Conservation (phyloP, 2,329 filamentous ascomycete genomes). For the Claviceps cyperi region DNA sequence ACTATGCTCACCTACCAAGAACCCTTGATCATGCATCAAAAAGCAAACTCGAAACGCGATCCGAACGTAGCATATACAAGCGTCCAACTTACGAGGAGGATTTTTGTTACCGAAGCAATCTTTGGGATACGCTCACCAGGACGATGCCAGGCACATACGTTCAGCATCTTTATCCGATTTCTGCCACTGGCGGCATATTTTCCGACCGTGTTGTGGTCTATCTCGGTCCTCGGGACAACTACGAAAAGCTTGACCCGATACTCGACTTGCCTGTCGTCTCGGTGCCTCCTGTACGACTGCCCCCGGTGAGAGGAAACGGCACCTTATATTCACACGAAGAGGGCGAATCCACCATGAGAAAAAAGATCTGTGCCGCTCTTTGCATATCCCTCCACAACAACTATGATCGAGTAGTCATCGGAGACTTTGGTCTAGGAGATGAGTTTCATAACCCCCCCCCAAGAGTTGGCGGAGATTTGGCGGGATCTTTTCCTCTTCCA, state of each 20-base stretch:
- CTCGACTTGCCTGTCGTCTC: conserved; percentile 54
- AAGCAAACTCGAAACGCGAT: too few relatives aligned
- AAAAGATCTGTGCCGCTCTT: conserved; percentile 58
- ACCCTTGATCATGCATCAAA: too few relatives aligned
- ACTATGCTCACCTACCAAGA: too few relatives aligned
- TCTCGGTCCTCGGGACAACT: conserved; percentile 52
- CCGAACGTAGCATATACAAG: not conserved
- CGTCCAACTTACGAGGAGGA: conserved; percentile 43
- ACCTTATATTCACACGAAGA: conserved; percentile 55
- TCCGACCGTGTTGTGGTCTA: conserved; percentile 60
- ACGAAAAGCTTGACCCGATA: conserved; percentile 42
- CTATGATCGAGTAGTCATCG: conserved; percentile 44
- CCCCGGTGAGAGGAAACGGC: conserved; percentile 55
- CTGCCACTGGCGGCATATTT: conserved; percentile 53
- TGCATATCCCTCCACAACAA: conserved; percentile 50
- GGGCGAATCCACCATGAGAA: conserved; percentile 56
- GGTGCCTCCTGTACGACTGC: conserved; percentile 56
- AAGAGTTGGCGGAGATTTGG: conserved; percentile 52
- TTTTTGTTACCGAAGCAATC: conserved; percentile 58
- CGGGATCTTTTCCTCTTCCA: conserved; percentile 49
- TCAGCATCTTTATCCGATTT: conserved; percentile 53
- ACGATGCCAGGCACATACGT: conserved; percentile 35
- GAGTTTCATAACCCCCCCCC: conserved; percentile 45
- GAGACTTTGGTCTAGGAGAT: conserved; percentile 51
- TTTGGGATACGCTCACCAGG: conserved; percentile 52